Percentiles rank a stretch among this genome's conserved stretches.
Evolutionary conservation across 345 rosid genomes (phyloP).

Genomic region (Odontarrhena argentea): DNA sequence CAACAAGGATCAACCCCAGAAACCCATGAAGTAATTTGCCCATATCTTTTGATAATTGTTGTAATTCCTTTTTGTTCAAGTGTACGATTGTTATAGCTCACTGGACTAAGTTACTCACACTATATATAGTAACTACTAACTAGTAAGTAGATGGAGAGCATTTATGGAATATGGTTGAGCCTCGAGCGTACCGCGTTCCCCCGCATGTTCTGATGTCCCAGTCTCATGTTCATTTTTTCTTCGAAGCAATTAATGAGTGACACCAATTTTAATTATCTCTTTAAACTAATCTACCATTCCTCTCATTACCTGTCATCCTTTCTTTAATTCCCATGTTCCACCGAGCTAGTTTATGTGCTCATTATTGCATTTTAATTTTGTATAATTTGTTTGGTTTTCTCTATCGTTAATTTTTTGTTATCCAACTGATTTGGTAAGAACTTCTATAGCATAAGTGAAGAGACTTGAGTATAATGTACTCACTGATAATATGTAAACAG

Average conservation of each 20-base stretch:
- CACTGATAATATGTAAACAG: too few relatives aligned
- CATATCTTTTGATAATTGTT: constrained; percentile 21
- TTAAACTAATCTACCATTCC: constrained; percentile 9
- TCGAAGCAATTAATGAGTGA: constrained; percentile 34
- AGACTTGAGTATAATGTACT: too few relatives aligned
- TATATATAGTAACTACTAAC: constrained; percentile 20
- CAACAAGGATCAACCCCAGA: constrained; percentile 28
- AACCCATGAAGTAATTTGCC: constrained; percentile 39
- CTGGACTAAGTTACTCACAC: constrained; percentile 14
- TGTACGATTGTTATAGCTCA: constrained; percentile 27
- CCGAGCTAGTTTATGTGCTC: not conserved
- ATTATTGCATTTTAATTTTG: not conserved
- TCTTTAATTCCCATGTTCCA: constrained; percentile 34
- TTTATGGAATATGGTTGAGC: constrained; percentile 42
- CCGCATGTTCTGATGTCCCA: constrained; percentile 41
- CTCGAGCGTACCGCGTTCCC: constrained; percentile 24
- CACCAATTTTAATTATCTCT: constrained; percentile 9
- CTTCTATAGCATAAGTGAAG: not conserved
- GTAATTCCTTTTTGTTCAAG: constrained; percentile 2
- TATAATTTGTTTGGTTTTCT: too few relatives aligned
- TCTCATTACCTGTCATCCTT: constrained; percentile 22
- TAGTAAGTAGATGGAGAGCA: constrained; percentile 12
- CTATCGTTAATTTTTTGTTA: not conserved
- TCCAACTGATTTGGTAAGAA: not conserved
- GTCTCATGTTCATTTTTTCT: constrained; percentile 37